These are phyloP conservation scores for Hanseniaspora sp. DNA, from an alignment of 1,139 yeast genomes.

Conservation along the genomic window DNA sequence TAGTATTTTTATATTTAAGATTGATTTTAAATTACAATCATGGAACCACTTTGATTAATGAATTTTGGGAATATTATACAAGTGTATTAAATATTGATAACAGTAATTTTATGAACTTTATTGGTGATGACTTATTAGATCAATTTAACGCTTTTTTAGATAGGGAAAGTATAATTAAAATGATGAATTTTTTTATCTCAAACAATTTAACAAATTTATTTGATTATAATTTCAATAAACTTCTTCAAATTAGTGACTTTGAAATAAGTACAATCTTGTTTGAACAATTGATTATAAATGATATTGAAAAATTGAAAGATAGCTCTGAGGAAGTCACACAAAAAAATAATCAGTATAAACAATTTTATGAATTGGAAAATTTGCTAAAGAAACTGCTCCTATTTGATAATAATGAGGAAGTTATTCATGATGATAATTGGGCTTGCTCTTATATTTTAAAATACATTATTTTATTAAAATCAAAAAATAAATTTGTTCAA, in stretches of 20 bases:
- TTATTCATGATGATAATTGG: background rate
- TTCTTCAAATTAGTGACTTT: background rate
- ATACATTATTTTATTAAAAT: background rate
- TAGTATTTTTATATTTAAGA: slow-evolving; percentile 1
- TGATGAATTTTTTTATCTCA: background rate
- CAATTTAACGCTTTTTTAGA: background rate
- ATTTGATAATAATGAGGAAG: background rate
- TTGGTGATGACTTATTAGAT: background rate
- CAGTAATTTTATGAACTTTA: background rate
- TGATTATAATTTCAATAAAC: background rate
- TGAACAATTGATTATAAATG: background rate
- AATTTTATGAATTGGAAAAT: background rate
- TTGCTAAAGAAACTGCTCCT: background rate
- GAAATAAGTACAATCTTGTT: background rate
- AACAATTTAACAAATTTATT: background rate
- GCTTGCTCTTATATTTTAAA: background rate
- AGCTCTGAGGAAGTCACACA: background rate
- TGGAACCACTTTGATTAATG: background rate
- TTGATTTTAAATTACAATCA: background rate
- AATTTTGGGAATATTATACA: slow-evolving; percentile 4
- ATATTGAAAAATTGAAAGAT: background rate
- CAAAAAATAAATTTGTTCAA: background rate
- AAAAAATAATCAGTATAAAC: background rate
- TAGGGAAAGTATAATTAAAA: background rate
- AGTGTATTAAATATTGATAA: background rate